Percentiles rank a stretch among this genome's conserved stretches.
Evolutionary conservation across 257 asterid species (phyloP).

Genomic region (Fraxinus excelsior): DNA sequence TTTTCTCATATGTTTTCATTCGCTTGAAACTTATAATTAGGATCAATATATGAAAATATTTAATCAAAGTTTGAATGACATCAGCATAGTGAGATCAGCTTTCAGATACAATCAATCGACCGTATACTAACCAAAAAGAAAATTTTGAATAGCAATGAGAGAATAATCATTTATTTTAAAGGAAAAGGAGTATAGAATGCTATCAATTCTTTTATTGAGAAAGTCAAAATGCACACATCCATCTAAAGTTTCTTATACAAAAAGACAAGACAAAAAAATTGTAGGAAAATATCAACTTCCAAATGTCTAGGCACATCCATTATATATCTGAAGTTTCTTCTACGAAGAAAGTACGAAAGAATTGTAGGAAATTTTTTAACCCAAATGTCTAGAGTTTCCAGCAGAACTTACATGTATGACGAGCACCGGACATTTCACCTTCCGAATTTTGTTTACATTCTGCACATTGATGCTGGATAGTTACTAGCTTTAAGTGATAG

Average conservation of each 20-base stretch:
- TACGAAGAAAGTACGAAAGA: not conserved
- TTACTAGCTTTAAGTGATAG: constrained; percentile 22
- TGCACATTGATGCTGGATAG: constrained; percentile 41
- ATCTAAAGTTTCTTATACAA: not conserved
- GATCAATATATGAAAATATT: too few species aligned
- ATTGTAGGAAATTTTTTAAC: not conserved
- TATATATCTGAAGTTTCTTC: not conserved
- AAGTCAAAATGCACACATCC: not conserved
- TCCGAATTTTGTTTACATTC: constrained; percentile 89
- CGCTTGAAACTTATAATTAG: too few species aligned
- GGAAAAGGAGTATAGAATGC: not conserved
- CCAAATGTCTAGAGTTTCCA: constrained; percentile 15
- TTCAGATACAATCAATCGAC: too few species aligned
- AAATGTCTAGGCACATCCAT: not conserved
- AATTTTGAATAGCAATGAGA: not conserved
- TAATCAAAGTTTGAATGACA: too few species aligned
- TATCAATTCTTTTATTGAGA: not conserved
- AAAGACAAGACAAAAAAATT: not conserved
- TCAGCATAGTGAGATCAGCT: too few species aligned
- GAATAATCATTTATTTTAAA: not conserved
- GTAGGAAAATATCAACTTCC: not conserved
- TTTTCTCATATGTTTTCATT: too few species aligned
- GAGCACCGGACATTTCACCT: constrained; percentile 92
- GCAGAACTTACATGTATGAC: constrained; percentile 88
- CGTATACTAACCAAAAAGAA: not conserved